Percentiles rank a stretch among this genome's conserved stretches.
Evolutionary conservation across 306 rosid species (phyloP).

Genomic region (Begonia masoniana): DNA sequence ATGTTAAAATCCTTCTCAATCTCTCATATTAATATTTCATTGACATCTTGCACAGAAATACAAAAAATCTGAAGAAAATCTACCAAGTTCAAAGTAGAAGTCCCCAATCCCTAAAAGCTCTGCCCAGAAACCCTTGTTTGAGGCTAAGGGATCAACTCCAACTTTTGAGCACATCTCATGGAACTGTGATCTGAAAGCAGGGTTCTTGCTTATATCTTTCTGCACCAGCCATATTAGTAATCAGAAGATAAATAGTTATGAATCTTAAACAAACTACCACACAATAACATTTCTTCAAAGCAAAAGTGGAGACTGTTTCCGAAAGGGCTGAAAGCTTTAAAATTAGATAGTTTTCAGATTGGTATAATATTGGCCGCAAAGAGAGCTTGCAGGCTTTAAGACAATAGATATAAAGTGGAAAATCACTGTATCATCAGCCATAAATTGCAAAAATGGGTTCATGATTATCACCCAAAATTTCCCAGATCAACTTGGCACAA

Average conservation of each 20-base stretch:
- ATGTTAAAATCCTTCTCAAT: not conserved
- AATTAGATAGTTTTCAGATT: not conserved
- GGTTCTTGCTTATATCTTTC: conserved; percentile 95
- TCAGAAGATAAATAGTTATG: not conserved
- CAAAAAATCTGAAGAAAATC: conserved; percentile 25
- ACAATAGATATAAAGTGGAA: too few species aligned
- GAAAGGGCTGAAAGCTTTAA: too few species aligned
- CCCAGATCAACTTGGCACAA: too few species aligned
- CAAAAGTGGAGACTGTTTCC: too few species aligned
- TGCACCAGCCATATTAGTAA: conserved; percentile 16
- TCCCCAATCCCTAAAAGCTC: conserved; percentile 96
- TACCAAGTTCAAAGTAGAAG: conserved; percentile 92
- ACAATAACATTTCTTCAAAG: too few species aligned
- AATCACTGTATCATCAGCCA: too few species aligned
- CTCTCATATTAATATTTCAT: not conserved
- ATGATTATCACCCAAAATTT: too few species aligned
- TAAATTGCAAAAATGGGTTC: too few species aligned
- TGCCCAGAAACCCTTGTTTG: conserved; percentile 96
- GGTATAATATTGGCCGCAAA: too few species aligned
- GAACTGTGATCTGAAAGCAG: conserved; percentile 92
- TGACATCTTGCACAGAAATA: not conserved
- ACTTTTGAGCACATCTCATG: conserved; percentile 96
- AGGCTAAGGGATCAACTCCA: conserved; percentile 96
- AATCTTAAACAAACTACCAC: too few species aligned
- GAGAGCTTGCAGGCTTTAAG: too few species aligned